Evolutionary conservation across 1,284 basidiomycete species (phyloP).

Genomic region (Sanghuangporus baumii): DNA sequence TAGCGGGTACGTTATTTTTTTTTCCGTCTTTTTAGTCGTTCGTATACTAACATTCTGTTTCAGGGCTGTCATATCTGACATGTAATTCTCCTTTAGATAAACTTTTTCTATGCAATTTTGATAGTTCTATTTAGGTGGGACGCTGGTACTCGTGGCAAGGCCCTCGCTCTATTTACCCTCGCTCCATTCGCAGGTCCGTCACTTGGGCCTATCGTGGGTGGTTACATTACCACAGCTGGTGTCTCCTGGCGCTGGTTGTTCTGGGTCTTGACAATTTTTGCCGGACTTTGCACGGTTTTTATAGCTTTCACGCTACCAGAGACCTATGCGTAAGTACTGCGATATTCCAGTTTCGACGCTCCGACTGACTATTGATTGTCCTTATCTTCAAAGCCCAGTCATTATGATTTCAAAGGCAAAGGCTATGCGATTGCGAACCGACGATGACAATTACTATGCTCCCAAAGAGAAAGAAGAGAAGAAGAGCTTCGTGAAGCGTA

Average conservation of each 20-base stretch:
- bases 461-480: constrained; percentile 30
- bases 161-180: constrained; percentile 47
- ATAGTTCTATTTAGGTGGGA: constrained; percentile 35
- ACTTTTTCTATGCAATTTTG: constrained; percentile 29
- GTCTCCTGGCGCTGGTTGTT: constrained; percentile 41
- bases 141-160: constrained; percentile 44
- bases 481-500: constrained; percentile 27
- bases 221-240: constrained; percentile 41
- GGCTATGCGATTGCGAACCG: constrained; percentile 38
- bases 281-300: constrained; percentile 33
- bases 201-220: constrained; percentile 41
- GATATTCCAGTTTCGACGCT: constrained; percentile 18
- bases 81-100: constrained; percentile 23
- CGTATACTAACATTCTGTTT: neutral
- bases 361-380: neutral
- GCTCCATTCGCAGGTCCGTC: constrained; percentile 45
- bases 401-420: constrained; percentile 37
- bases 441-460: constrained; percentile 49
- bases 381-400: constrained; percentile 29
- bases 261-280: constrained; percentile 45
- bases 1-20: constrained; percentile 37
- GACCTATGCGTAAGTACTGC: constrained; percentile 35
- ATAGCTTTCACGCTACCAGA: constrained; percentile 45
- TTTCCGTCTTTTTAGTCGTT: neutral
- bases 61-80: constrained; percentile 40